Percentiles rank a stretch among this genome's conserved stretches.
These are phyloP conservation scores for Phallus indusiatus DNA, from an alignment of 768 basidiomycete species.

Conservation along the genomic window DNA sequence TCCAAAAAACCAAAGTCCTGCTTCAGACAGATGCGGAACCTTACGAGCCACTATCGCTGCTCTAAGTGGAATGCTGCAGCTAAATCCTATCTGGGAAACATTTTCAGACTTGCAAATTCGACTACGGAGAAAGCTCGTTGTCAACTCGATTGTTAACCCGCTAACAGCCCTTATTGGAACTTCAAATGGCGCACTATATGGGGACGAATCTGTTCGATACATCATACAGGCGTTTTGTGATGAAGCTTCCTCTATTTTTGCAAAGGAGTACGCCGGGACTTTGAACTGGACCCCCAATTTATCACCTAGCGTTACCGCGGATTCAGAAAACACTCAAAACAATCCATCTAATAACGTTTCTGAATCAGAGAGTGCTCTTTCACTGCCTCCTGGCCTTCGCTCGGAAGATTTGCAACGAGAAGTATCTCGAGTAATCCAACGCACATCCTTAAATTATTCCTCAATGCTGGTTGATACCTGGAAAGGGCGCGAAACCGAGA, in stretches of 20 bases:
- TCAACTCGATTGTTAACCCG: conserved; percentile 78
- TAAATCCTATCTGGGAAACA: conserved; percentile 57
- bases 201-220: conserved; percentile 29
- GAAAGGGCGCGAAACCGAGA: conserved; percentile 56
- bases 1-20: conserved; percentile 12
- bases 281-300: neutral
- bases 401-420: conserved; percentile 40
- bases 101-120: conserved; percentile 56
- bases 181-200: conserved; percentile 67
- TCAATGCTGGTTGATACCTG: conserved; percentile 73
- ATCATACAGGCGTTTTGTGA: conserved; percentile 47
- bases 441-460: conserved; percentile 61
- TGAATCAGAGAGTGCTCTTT: conserved; percentile 22
- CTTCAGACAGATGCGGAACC: conserved; percentile 33
- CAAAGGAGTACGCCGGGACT: conserved; percentile 1
- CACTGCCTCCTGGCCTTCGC: conserved; percentile 34
- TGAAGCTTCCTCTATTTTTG: conserved; percentile 64
- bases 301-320: neutral
- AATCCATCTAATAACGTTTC: neutral
- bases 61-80: conserved; percentile 43
- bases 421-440: conserved; percentile 44
- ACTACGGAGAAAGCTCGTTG: conserved; percentile 72
- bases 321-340: conserved; percentile 15
- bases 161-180: conserved; percentile 76
- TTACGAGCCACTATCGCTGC: conserved; percentile 62